Base-by-base conservation (phyloP, 2,329 filamentous ascomycete genomes). In the Sporothrix inflata region DNA sequence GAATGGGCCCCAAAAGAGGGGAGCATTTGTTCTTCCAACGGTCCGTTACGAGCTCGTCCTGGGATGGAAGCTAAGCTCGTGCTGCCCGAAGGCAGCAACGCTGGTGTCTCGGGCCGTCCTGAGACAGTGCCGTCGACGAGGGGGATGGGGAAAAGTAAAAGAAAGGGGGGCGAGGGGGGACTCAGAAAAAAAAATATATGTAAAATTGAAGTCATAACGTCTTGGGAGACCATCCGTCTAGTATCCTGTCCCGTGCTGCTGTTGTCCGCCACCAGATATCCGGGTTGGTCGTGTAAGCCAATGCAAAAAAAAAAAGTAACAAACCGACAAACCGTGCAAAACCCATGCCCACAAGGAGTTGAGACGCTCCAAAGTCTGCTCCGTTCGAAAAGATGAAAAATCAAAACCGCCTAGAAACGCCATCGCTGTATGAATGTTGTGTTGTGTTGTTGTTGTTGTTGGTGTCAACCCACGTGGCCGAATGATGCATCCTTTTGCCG, bases 11-110 rank as follows among this genome's bases (percentile, higher is more conserved):
- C 60, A 65, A n/a, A 21, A 53, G n/a, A 30, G 40, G 55, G n/a
- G 76, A 76, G 74, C 74, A 47, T 75, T 79, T 84, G 76, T 83
- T 92, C 85, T 94, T 80, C 91, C 91, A 92, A 91, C 90, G 91
- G 89, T 93, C 91, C 91, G 91, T 93, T 93, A 91, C 91, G 90
- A 85, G 84, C 86, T 87, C 85, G 83, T 86, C 88, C 87, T 88
- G 91, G 85, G 84, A 87, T 79, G 72, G 86, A 85, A 89, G 88
- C 85, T 83, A 83, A 87, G 89, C 84, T 87, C 91, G 87, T 91
- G 91, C 91, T 87, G 86, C 86, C 91, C 88, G 76, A 85, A 87
- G 89, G 89, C 87, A 90, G 90, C 91, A 92, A 89, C 91, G 88
- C 85, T 92, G 91, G 91, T 73, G 74, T 65, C 30, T 4, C 11